Evolutionary conservation across 768 basidiomycete genomes (phyloP).

Genomic region (Tulasnella calospora): DNA sequence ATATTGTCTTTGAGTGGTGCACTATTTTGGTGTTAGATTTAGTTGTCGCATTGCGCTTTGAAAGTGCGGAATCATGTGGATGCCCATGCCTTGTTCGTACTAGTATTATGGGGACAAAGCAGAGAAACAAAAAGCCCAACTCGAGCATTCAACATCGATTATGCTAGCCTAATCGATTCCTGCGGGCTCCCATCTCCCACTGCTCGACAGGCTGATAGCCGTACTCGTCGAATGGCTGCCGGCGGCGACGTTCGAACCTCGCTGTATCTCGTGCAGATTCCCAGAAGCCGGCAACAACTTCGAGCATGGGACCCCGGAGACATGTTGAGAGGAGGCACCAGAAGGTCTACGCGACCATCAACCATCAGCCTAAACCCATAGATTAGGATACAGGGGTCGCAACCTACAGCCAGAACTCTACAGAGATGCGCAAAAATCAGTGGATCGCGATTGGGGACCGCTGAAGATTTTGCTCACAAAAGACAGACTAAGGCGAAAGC

Average conservation of each 20-base stretch:
- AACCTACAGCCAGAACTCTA: not conserved
- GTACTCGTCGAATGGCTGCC: not conserved
- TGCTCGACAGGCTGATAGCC: slow-evolving; percentile 23
- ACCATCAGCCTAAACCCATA: not conserved
- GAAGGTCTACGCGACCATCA: not conserved
- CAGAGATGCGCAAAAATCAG: not conserved
- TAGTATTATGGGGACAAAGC: too few species aligned
- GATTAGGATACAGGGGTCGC: not conserved
- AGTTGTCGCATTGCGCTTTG: not conserved
- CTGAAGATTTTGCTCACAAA: slow-evolving; percentile 1
- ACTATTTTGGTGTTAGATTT: not conserved
- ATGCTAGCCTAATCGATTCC: not conserved
- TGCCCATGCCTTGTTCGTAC: not conserved
- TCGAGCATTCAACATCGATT: not conserved
- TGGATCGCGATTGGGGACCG: not conserved
- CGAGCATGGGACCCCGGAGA: slow-evolving; percentile 12
- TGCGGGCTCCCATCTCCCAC: slow-evolving; percentile 23
- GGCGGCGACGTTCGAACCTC: slow-evolving; percentile 12
- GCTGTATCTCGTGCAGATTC: slow-evolving; percentile 16
- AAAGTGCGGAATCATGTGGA: not conserved
- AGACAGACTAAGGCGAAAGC: slow-evolving; percentile 20
- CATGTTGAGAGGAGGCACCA: slow-evolving; percentile 26
- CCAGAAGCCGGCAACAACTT: slow-evolving; percentile 16
- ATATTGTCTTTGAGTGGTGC: not conserved
- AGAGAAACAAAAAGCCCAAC: not conserved